Conservation (phyloP, 1,284 basidiomycete species). For the Pyrrhoderma noxium region DNA sequence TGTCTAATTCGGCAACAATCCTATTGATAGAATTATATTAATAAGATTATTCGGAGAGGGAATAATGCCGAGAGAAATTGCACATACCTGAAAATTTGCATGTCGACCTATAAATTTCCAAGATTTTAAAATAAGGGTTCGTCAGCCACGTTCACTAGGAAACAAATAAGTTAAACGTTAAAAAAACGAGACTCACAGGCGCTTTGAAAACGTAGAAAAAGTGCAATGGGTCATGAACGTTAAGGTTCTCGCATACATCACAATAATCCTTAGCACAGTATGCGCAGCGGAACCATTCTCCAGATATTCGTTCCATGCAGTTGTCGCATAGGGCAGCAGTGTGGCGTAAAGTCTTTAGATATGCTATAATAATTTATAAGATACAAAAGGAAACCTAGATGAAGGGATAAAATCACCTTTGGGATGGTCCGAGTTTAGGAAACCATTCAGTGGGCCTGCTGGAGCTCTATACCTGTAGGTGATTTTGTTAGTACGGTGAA, state of each 20-base stretch:
- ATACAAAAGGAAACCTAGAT: not conserved
- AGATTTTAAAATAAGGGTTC: not conserved
- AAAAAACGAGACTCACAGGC: conserved; percentile 37
- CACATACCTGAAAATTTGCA: conserved; percentile 49
- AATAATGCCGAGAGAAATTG: not conserved
- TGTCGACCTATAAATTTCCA: too few species aligned
- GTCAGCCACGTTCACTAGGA: too few species aligned
- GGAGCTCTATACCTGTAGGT: conserved; percentile 53
- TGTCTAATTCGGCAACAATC: conserved; percentile 52
- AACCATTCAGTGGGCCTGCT: conserved; percentile 47
- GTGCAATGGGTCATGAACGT: conserved; percentile 75
- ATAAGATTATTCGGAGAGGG: not conserved
- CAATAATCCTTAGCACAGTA: conserved; percentile 82
- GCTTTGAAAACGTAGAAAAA: conserved; percentile 85
- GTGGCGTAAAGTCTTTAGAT: conserved; percentile 63
- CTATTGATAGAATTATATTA: conserved; percentile 28
- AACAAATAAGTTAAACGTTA: not conserved
- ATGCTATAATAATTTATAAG: conserved; percentile 38
- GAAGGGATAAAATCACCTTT: conserved; percentile 40
- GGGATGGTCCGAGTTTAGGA: conserved; percentile 39
- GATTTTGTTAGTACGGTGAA: conserved; percentile 3
- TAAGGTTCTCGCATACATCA: conserved; percentile 66
- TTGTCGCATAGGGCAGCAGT: conserved; percentile 64
- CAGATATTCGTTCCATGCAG: conserved; percentile 66
- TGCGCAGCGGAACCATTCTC: conserved; percentile 83